Evolutionary conservation across 2,329 filamentous ascomycete species (phyloP), one percentile per base, ranked within the genome.

Genomic region (Cordyceps tenuipes): DNA sequence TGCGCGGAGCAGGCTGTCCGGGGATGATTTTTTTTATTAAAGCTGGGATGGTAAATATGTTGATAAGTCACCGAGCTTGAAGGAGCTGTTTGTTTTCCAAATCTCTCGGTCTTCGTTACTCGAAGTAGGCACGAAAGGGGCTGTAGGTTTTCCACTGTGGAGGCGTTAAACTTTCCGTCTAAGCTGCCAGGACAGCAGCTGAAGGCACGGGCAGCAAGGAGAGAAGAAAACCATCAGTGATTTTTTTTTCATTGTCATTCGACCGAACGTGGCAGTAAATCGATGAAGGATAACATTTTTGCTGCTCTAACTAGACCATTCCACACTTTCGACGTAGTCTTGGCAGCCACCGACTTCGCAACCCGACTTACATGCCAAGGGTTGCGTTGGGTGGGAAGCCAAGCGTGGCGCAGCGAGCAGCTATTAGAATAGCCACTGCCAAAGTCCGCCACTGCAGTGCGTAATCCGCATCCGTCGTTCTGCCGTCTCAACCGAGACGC

Each of bases 321-420:
- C 26, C 12, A 31, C 26, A 57, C 41, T 48, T 57, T 36, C 3
- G 41, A 17, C 9, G n/a, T 15, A 9, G 8, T 29, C 54, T 57
- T 57, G 46, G 54, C 54, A 49, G 46, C 21, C 15, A 41, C 36
- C 13, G 17, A 43, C 15, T 17, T 43, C 39, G 13, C 39, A 43
- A 8, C 34, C 54, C 17, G 39, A 46, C n/a, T 39, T 29, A 19
- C 8, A 21, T 46, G 57, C 49, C 57, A 48, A 53, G 46, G 26
- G 39, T 17, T 21, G 41, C 48, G 36, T 31, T 17, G 46, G 48
- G 48, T 52, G 41, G 48, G 49, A n/a, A 64, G 68, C 68, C 66
- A 70, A 72, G 68, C 50, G 69, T 72, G 71, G 71, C 71, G 70
- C 71, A 73, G 71, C 64, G 41, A 54, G 36, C 44, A 57, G 48